Evolutionary conservation across 352 stramenopile genomes (phyloP), one percentile per base, ranked within the genome.

Genomic region (Phytophthora agathidicida): DNA sequence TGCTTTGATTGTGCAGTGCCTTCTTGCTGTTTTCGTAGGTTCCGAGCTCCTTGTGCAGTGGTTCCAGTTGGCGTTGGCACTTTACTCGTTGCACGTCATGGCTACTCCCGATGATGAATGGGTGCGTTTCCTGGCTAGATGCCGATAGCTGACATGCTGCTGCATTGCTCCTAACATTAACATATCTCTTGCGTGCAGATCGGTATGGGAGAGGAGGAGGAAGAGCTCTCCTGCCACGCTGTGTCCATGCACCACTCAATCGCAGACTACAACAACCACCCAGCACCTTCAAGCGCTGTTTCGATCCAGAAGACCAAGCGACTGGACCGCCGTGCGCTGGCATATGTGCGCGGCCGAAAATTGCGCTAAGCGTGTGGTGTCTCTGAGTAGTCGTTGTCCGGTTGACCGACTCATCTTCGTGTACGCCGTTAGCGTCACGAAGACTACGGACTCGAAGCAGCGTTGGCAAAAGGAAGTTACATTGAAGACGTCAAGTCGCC

Each of bases 21-120:
- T 95, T 4, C 87, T 88, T 31, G 82, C 84, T 8, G 83, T 95
- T 7, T 95, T 93, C 61, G 53, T 95, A 1, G 86, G 86, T 5
- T 91, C 86, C 1, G 83, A 93, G 47, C 63, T 93, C 19, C 48
- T 95, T 9, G 84, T 96, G 10, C 86, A 96, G 54, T 96, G 86
- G 86, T 71, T 91, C 16, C 86, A 96, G 26, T 68, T 93, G 42
- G 75, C 84, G 1, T 33, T 96, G 13, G 86, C 86, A 17, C 74
- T 96, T 3, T 94, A 93, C 55, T 94, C 86, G 6, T 48, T 96
- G 11, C 80, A 96, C 50, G 64, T 80, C 37, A 92, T 93, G 81
- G 79, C 85, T 11, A 61, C 71, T 7, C 74, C 69, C 4, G 79
- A 93, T n/a, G 75, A 94, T 47, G 79, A 92, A 51, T 94, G 80